These are phyloP conservation scores for Bassia scoparia DNA, from an alignment of 148 eudicot genomes.

Conservation along the genomic window DNA sequence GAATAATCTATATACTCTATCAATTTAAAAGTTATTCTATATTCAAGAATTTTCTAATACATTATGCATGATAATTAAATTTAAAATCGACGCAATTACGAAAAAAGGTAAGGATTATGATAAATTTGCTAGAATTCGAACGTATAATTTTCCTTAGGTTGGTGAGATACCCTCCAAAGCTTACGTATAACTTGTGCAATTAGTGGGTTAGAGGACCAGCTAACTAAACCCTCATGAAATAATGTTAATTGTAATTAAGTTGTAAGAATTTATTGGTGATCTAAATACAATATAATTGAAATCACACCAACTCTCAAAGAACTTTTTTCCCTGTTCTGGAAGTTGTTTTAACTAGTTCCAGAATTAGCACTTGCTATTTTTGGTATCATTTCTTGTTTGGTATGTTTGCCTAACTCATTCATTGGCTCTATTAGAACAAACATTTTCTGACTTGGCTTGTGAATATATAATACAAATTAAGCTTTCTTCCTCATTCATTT, in stretches of 20 bases:
- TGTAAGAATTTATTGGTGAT: background rate
- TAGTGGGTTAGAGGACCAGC: conserved; percentile 5
- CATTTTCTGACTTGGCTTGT: background rate
- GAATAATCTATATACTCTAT: no score
- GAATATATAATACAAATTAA: no score
- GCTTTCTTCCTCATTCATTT: background rate
- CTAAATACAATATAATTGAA: background rate
- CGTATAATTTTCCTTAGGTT: conserved; percentile 2
- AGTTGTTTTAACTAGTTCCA: background rate
- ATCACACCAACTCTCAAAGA: conserved; percentile 11
- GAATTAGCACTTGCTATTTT: conserved; percentile 8
- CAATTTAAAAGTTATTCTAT: no score
- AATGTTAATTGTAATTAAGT: background rate
- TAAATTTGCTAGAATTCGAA: background rate
- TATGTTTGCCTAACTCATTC: background rate
- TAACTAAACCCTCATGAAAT: conserved; percentile 8
- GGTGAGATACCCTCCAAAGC: conserved; percentile 6
- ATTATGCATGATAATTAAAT: no score
- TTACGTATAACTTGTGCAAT: background rate
- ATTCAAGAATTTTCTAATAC: no score
- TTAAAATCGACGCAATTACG: background rate
- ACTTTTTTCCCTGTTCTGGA: conserved; percentile 13
- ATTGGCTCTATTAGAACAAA: background rate
- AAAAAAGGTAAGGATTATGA: background rate
- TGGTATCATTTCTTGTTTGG: background rate